These are phyloP conservation scores for Fagus sylvatica DNA, from an alignment of 306 rosid genomes.

Conservation along the genomic window DNA sequence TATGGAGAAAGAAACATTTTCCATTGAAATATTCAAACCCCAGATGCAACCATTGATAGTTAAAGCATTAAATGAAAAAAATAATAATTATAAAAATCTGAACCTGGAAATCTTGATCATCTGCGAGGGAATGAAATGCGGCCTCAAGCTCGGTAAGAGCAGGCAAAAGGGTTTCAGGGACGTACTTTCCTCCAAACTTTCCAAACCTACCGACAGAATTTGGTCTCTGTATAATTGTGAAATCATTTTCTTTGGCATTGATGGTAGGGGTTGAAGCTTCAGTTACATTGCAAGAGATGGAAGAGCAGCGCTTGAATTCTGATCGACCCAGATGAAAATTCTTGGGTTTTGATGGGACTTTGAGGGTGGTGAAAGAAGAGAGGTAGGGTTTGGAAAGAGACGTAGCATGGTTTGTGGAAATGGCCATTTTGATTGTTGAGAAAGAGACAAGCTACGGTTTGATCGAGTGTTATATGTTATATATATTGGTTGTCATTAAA, in stretches of 20 bases:
- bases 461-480: no score
- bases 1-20: no score
- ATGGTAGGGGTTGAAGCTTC: neutral
- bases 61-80: no score
- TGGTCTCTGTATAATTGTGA: neutral
- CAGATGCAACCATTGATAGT: no score
- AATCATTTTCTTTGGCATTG: neutral
- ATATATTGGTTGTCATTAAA: no score
- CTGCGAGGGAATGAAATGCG: neutral
- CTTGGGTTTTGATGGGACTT: neutral
- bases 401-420: neutral
- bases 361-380: neutral
- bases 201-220: neutral
- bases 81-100: no score
- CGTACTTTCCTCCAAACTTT: neutral
- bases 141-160: neutral
- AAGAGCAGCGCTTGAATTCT: neutral
- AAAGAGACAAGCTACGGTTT: no score
- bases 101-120: no score
- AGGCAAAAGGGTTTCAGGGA: neutral
- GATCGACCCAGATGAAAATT: neutral
- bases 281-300: neutral
- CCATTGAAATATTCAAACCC: no score
- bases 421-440: neutral
- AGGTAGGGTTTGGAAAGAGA: neutral